Base-by-base conservation (phyloP, 306 rosid species). In the Cyamopsis tetragonoloba region DNA sequence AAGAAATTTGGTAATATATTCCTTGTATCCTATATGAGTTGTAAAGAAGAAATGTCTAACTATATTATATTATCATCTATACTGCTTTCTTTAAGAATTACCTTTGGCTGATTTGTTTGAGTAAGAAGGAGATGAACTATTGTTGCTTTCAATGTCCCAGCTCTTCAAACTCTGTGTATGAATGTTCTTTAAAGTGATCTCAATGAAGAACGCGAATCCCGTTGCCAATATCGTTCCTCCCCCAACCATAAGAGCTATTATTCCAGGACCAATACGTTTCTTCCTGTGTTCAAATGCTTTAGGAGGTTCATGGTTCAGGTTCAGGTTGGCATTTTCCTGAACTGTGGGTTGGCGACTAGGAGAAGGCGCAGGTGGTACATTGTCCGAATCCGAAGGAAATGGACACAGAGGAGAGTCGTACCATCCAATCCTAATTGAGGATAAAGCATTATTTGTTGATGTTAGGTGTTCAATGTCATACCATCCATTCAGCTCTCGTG, bases 371-470 rank as follows among this genome's bases (percentile, higher is more conserved):
- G 54, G 15, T 22, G 88, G 87, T 35, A 77, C 76, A 28, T 65
- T 70, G 27, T 85, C 85, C 70, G 82, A 60, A 41, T n/a, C n/a
- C n/a, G n/a, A n/a, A n/a, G 97, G 89, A 73, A 88, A 90, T 66
- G 75, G 67, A 97, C 97, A 90, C 14, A 96, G 86, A 70, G 92
- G 95, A 69, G 87, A 80, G 82, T 82, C 64, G 41, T 93, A 89
- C 57, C 95, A 87, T 58, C 95, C 93, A 60, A 93, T 80, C 97
- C 99, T 93, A 56, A 58, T 42, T 71, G 60, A 57, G 30, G 12
- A 32, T 26, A 3, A 59, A 73, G 18, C 19, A 55, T 43, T 19
- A 71, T 13, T 32, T 71, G 66, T 67, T 23, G 4, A n/a, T 32
- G 63, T 32, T 47, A 39, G 13, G 47, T 14, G 24, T 27, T 43